These are phyloP conservation scores for Sporormia fimetaria DNA, from an alignment of 495 filamentous ascomycete species.

Conservation along the genomic window DNA sequence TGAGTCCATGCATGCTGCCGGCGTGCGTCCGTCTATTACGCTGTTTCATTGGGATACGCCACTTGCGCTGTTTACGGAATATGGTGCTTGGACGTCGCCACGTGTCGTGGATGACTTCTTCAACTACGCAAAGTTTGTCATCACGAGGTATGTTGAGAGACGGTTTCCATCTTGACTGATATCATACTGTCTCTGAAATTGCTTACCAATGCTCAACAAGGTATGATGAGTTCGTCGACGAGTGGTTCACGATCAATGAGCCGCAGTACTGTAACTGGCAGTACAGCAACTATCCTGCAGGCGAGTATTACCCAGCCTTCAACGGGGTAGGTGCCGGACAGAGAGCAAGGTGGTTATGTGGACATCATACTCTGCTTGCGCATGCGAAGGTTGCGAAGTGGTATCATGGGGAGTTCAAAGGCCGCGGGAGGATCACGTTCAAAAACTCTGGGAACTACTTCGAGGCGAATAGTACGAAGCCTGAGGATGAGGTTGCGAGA, in stretches of 20 bases:
- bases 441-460: constrained; percentile 35
- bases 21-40: constrained; percentile 34
- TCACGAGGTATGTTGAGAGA: too few relatives aligned
- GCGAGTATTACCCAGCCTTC: constrained; percentile 31
- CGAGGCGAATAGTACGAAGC: constrained; percentile 29
- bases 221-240: constrained; percentile 36
- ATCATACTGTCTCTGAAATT: too few relatives aligned
- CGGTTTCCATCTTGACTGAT: too few relatives aligned
- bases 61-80: constrained; percentile 35
- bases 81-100: constrained; percentile 35
- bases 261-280: constrained; percentile 35
- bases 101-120: constrained; percentile 37
- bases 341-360: constrained; percentile 37
- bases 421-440: constrained; percentile 32
- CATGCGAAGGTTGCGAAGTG: constrained; percentile 36
- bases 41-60: constrained; percentile 42
- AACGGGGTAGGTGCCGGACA: constrained; percentile 34
- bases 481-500: constrained; percentile 28
- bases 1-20: constrained; percentile 32
- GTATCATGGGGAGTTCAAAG: constrained; percentile 37
- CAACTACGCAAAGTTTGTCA: constrained; percentile 36
- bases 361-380: constrained; percentile 35
- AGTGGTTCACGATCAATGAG: constrained; percentile 35
- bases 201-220: too few relatives aligned
- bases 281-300: constrained; percentile 29